Percentiles rank a stretch among this genome's conserved stretches.
Conservation (phyloP, 768 basidiomycete genomes). For the Termitomyces sp. region DNA sequence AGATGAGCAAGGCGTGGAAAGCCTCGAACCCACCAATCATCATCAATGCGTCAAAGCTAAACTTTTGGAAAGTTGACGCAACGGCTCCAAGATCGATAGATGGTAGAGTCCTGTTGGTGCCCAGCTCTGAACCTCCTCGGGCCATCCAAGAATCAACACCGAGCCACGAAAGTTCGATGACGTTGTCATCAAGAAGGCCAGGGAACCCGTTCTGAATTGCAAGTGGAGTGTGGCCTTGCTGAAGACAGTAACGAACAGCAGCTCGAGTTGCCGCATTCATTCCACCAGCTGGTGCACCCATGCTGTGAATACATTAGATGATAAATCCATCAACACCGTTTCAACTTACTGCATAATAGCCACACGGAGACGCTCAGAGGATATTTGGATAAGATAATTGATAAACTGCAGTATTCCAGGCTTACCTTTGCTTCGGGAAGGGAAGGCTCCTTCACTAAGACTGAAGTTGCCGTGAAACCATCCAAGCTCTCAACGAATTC, state of each 20-base stretch:
- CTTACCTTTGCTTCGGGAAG: conserved; percentile 48
- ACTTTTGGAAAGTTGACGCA: conserved; percentile 88
- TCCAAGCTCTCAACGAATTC: conserved; percentile 86
- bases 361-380: conserved; percentile 61
- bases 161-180: conserved; percentile 89
- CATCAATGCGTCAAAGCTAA: conserved; percentile 71
- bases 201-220: conserved; percentile 95
- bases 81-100: conserved; percentile 83
- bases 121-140: conserved; percentile 95
- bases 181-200: conserved; percentile 85
- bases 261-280: conserved; percentile 98
- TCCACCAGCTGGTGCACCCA: conserved; percentile 96
- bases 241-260: conserved; percentile 88
- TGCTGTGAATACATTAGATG: conserved; percentile 37
- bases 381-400: conserved; percentile 9
- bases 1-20: conserved; percentile 69
- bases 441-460: conserved; percentile 44
- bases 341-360: conserved; percentile 82
- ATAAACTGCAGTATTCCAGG: not conserved
- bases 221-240: conserved; percentile 87
- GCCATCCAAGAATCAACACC: conserved; percentile 96
- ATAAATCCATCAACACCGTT: not conserved
- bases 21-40: conserved; percentile 97
- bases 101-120: conserved; percentile 90
- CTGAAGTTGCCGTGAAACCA: conserved; percentile 74